phyloP scores from a whole-genome alignment of 495 filamentous ascomycete genomes.

The Bathelium albidoporum region DNA sequence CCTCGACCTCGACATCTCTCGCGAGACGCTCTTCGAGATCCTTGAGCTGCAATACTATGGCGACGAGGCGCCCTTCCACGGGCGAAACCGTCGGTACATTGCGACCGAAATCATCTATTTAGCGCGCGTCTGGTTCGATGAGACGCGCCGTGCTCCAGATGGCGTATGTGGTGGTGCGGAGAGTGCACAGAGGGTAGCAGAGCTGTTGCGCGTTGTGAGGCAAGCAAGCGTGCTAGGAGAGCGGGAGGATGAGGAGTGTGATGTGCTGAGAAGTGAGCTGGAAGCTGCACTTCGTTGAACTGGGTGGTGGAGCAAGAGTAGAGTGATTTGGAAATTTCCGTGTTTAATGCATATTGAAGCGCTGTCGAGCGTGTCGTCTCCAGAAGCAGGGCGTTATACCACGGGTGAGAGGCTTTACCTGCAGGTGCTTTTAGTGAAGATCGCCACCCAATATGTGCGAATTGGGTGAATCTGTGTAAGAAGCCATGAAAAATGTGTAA shows the following conservation, averaged over 20 bases:
- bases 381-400: slow-evolving; percentile 1
- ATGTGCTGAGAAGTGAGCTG: not conserved
- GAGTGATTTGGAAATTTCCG: not conserved
- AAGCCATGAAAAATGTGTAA: too few species aligned
- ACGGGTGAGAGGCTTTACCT: too few species aligned
- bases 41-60: slow-evolving; percentile 77
- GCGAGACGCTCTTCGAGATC: slow-evolving; percentile 62
- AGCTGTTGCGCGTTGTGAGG: slow-evolving; percentile 18
- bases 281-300: not conserved
- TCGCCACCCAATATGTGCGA: not conserved
- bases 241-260: not conserved
- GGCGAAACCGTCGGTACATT: slow-evolving; percentile 47
- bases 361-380: not conserved
- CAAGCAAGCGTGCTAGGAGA: not conserved
- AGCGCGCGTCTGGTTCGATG: slow-evolving; percentile 50
- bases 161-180: slow-evolving; percentile 30
- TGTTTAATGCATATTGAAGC: too few species aligned
- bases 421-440: not conserved
- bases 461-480: not conserved
- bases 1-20: slow-evolving; percentile 61
- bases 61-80: slow-evolving; percentile 74
- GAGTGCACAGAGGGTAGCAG: slow-evolving; percentile 23
- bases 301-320: too few species aligned
- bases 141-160: slow-evolving; percentile 44
- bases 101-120: slow-evolving; percentile 55